These are phyloP conservation scores for Gonapodya sp. DNA, from an alignment of 192 early-diverging fungal species.

Conservation along the genomic window DNA sequence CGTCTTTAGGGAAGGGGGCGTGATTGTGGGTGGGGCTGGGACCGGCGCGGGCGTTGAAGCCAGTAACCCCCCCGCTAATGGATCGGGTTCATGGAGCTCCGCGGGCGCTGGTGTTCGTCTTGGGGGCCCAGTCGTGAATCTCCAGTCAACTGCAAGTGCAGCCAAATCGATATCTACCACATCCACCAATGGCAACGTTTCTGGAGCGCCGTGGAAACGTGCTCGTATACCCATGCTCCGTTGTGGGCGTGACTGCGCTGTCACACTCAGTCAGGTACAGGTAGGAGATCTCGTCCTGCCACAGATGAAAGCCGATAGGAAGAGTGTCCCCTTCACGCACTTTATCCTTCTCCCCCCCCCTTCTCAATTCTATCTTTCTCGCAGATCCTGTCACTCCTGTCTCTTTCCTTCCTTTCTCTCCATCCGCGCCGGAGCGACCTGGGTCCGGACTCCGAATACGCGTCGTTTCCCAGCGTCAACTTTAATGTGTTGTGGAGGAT, in stretches of 20 bases:
- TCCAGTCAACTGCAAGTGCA: too few relatives aligned
- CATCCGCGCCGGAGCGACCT: constrained; percentile 24
- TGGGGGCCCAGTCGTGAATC: too few relatives aligned
- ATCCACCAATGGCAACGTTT: too few relatives aligned
- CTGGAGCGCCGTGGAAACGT: not conserved
- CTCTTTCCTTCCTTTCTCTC: constrained; percentile 39
- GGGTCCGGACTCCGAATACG: constrained; percentile 17
- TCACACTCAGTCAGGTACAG: constrained; percentile 33
- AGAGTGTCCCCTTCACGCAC: too few relatives aligned
- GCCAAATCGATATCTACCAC: too few relatives aligned
- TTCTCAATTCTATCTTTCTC: not conserved
- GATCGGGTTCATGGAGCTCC: too few relatives aligned
- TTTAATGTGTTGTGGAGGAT: constrained; percentile 20
- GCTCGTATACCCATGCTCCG: constrained; percentile 26
- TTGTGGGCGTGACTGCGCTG: constrained; percentile 17
- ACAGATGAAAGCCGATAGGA: too few relatives aligned
- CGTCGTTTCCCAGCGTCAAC: constrained; percentile 23
- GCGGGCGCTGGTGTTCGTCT: too few relatives aligned
- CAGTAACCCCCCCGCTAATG: too few relatives aligned
- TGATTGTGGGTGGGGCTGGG: not conserved
- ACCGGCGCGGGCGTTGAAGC: too few relatives aligned
- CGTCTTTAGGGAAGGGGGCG: not conserved
- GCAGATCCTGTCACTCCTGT: constrained; percentile 27
- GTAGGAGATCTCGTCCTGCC: too few relatives aligned
- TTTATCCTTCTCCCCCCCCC: not conserved